A percentile compares a stretch with the other conserved stretches of the same genome.
phyloP scores from a whole-genome alignment of 805 yeast genomes.

The Wickerhamiella occidentalis region DNA sequence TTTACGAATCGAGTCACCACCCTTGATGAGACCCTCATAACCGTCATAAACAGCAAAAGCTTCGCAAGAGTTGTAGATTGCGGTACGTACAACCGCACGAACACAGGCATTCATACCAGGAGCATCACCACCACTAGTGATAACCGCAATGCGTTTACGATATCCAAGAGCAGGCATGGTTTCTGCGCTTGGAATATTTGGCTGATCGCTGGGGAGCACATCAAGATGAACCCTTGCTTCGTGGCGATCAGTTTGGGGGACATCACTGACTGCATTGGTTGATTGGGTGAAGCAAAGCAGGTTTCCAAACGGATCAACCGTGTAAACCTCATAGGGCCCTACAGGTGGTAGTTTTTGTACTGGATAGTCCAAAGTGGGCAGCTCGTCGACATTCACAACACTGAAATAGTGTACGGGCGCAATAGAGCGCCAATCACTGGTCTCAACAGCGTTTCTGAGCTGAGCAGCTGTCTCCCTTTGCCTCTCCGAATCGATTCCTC shows the following conservation, averaged over 20 bases:
- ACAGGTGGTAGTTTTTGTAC: constrained; percentile 55
- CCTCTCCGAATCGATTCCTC: constrained; percentile 20
- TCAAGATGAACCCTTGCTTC: constrained; percentile 11
- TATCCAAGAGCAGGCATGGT: constrained; percentile 1
- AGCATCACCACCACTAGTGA: constrained; percentile 98
- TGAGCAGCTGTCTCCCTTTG: constrained; percentile 18
- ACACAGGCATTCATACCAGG: constrained; percentile 98
- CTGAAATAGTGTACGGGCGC: constrained; percentile 38
- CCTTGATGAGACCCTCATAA: constrained; percentile 81
- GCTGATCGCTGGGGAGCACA: constrained; percentile 16
- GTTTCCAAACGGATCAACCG: constrained; percentile 74
- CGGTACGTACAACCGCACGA: constrained; percentile 88
- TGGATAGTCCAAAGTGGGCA: constrained; percentile 26
- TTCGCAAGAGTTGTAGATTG: constrained; percentile 76
- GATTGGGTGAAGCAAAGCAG: constrained; percentile 58
- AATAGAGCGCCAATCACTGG: constrained; percentile 40
- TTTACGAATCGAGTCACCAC: constrained; percentile 65
- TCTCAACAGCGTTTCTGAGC: constrained; percentile 16
- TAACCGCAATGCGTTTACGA: constrained; percentile 65
- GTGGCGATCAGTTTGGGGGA: constrained; percentile 2
- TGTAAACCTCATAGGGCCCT: constrained; percentile 63
- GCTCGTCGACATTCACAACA: constrained; percentile 31
- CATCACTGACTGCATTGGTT: constrained; percentile 12
- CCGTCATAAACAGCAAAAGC: constrained; percentile 90
- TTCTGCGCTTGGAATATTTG: constrained; percentile 8